Percentiles rank a stretch among this genome's conserved stretches.
These are phyloP conservation scores for Xenosphaeropsis pyriputrescens DNA, from an alignment of 2,329 filamentous ascomycete species.

Conservation along the genomic window DNA sequence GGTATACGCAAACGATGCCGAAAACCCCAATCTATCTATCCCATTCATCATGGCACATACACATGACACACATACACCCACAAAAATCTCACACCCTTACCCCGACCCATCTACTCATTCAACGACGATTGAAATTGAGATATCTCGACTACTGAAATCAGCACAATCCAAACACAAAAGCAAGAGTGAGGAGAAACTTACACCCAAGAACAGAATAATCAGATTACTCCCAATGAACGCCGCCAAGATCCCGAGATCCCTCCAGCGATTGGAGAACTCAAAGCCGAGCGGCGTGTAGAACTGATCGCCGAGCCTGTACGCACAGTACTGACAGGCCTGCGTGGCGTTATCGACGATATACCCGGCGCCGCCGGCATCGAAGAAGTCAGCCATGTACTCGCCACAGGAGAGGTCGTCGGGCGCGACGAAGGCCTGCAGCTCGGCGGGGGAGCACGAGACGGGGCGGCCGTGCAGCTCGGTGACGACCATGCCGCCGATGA, in stretches of 20 bases:
- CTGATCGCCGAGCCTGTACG: slow-evolving; percentile 65
- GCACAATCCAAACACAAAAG: too few relatives aligned
- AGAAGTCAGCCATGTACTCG: slow-evolving; percentile 62
- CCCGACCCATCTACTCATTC: slow-evolving; percentile 2
- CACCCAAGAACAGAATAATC: slow-evolving; percentile 43
- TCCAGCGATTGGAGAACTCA: slow-evolving; percentile 56
- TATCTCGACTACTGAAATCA: slow-evolving; percentile 21
- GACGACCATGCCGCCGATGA: slow-evolving; percentile 67
- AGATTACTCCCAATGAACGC: slow-evolving; percentile 70
- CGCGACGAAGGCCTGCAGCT: slow-evolving; percentile 55
- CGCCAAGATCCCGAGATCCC: slow-evolving; percentile 65
- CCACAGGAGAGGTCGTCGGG: slow-evolving; percentile 55
- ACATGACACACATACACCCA: too few relatives aligned
- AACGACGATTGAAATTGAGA: slow-evolving; percentile 29
- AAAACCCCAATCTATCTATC: too few relatives aligned
- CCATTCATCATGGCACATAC: too few relatives aligned
- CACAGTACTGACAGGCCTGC: slow-evolving; percentile 63
- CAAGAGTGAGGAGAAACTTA: slow-evolving; percentile 20
- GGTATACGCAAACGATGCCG: too few relatives aligned
- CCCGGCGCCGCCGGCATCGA: slow-evolving; percentile 50
- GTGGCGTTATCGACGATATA: slow-evolving; percentile 57
- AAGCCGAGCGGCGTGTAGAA: slow-evolving; percentile 60
- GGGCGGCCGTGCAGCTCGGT: slow-evolving; percentile 55
- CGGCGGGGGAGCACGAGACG: slow-evolving; percentile 43
- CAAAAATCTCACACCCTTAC: too few relatives aligned